Percentiles rank a stretch among this genome's conserved stretches.
Conservation (phyloP, 371 early-diverging fungal genomes). For the Syncephalastrum sp. region DNA sequence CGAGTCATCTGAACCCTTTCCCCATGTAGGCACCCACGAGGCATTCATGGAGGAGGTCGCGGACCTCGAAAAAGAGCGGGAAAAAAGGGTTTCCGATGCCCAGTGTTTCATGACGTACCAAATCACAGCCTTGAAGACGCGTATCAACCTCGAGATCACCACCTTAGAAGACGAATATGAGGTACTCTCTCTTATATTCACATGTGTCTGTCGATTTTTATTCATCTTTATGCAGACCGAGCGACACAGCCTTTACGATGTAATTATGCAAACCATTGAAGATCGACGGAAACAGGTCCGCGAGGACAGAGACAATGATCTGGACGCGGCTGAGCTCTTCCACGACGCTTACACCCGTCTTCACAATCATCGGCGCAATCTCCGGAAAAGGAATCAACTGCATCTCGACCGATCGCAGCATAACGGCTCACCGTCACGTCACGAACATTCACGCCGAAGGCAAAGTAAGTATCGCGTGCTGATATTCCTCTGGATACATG, state of each 20-base stretch:
- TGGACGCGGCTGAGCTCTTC: slow-evolving; percentile 17
- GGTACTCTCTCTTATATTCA: slow-evolving; percentile 12
- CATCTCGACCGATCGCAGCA: slow-evolving; percentile 12
- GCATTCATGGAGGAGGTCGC: slow-evolving; percentile 37
- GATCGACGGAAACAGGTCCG: slow-evolving; percentile 34
- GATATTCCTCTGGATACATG: background rate
- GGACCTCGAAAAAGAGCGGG: slow-evolving; percentile 39
- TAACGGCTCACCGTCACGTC: slow-evolving; percentile 19
- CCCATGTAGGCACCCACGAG: slow-evolving; percentile 36
- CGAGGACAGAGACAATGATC: slow-evolving; percentile 27
- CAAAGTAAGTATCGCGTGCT: slow-evolving; percentile 13
- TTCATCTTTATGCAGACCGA: slow-evolving; percentile 7
- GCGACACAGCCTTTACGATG: slow-evolving; percentile 20
- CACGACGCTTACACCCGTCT: slow-evolving; percentile 20
- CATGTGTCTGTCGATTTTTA: background rate
- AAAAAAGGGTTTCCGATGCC: slow-evolving; percentile 34
- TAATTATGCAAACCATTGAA: slow-evolving; percentile 34
- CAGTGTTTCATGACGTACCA: slow-evolving; percentile 27
- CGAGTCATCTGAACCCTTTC: slow-evolving; percentile 1
- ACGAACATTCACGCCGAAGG: slow-evolving; percentile 19
- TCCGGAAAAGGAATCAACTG: slow-evolving; percentile 17
- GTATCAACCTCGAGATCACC: slow-evolving; percentile 27
- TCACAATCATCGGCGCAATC: slow-evolving; percentile 11
- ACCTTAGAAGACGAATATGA: slow-evolving; percentile 44
- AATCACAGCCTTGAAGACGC: slow-evolving; percentile 28